Conservation (phyloP, 2,329 filamentous ascomycete genomes). For the Fusarium nematophilum region DNA sequence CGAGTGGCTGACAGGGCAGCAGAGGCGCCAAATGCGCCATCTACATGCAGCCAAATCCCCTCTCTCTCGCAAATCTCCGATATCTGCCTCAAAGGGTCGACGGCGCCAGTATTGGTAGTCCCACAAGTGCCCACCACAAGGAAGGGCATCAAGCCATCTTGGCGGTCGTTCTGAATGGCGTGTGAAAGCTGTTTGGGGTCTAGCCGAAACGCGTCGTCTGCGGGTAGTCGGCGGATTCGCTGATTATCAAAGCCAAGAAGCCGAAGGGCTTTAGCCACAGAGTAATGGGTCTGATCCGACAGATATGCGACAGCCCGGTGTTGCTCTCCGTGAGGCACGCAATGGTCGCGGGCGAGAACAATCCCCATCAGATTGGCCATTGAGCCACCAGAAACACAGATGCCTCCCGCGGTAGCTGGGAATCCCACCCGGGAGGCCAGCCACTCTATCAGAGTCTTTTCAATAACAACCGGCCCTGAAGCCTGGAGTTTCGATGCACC, state of each 20-base stretch:
- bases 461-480: slow-evolving; percentile 36
- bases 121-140: slow-evolving; percentile 29
- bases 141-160: slow-evolving; percentile 6
- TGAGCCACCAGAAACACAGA: slow-evolving; percentile 42
- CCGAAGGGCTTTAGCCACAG: slow-evolving; percentile 12
- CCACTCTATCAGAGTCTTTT: slow-evolving; percentile 42
- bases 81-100: slow-evolving; percentile 6
- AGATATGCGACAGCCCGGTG: slow-evolving; percentile 8
- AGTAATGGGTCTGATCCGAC: slow-evolving; percentile 23
- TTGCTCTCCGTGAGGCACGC: slow-evolving; percentile 19
- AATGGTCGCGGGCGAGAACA: slow-evolving; percentile 32
- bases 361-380: slow-evolving; percentile 43
- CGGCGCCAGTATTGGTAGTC: slow-evolving; percentile 27
- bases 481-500: slow-evolving; percentile 37
- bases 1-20: slow-evolving; percentile 29
- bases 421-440: slow-evolving; percentile 29
- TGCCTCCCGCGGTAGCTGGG: slow-evolving; percentile 28
- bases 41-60: slow-evolving; percentile 38
- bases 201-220: not conserved
- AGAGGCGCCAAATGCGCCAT: slow-evolving; percentile 43
- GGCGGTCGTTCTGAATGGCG: not conserved
- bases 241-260: slow-evolving; percentile 14
- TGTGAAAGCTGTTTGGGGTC: not conserved
- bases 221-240: not conserved
- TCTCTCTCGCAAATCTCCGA: slow-evolving; percentile 20